These are phyloP conservation scores for Pittosporum tobira DNA, from an alignment of 129 eudicot species.

Conservation along the genomic window DNA sequence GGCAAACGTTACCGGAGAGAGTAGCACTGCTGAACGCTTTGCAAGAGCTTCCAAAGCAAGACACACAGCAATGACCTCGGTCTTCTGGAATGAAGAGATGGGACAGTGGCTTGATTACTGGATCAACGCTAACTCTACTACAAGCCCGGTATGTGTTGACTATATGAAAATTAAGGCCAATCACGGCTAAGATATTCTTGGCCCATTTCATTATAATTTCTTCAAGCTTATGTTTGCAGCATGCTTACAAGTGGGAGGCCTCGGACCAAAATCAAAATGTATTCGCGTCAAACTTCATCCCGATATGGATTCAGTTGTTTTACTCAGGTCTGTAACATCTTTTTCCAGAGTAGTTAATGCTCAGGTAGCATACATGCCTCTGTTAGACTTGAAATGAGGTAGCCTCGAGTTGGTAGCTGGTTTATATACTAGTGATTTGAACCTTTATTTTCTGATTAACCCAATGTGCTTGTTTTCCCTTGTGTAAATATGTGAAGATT, in stretches of 20 bases:
- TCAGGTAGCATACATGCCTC: too few relatives aligned
- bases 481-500: constrained; percentile 29
- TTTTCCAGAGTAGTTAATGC: too few relatives aligned
- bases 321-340: constrained; percentile 59
- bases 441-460: not conserved
- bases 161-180: not conserved
- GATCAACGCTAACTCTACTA: constrained; percentile 28
- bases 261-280: constrained; percentile 42
- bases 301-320: constrained; percentile 59
- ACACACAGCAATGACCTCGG: constrained; percentile 49
- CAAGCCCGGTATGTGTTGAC: constrained; percentile 41
- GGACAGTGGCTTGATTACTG: too few relatives aligned
- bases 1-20: constrained; percentile 53
- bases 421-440: too few relatives aligned
- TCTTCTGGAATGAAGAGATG: constrained; percentile 65
- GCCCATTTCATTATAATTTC: not conserved
- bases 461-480: too few relatives aligned
- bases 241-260: constrained; percentile 33
- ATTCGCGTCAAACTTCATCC: constrained; percentile 70
- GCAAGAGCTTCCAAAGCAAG: constrained; percentile 46
- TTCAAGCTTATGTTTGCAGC: constrained; percentile 29
- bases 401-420: too few relatives aligned
- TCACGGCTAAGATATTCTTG: not conserved
- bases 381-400: too few relatives aligned
- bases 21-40: constrained; percentile 24